Base-by-base conservation (phyloP, 176 grass and related monocot species). In the Elymus sibiricus region DNA sequence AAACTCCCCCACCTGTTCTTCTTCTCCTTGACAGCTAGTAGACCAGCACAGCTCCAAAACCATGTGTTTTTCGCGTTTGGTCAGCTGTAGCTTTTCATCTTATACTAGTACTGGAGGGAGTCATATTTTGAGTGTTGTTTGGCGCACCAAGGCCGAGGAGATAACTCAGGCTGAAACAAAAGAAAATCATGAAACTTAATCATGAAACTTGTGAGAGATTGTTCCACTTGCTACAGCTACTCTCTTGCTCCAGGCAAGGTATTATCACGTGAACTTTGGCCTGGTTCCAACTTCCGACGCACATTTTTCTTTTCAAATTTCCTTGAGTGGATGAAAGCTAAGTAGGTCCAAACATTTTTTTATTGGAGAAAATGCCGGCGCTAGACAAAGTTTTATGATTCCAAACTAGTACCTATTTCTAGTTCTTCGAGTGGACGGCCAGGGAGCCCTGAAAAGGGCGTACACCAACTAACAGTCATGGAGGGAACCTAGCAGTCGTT, bases 21-120 rank as follows among this genome's bases (percentile, higher is more conserved):
- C 22, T 25, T 83, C 68, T 79, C 9, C 37, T 61, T 25, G 59
- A 39, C 76, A 58, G 47, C 38, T 58, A 69, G 63, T 37, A 72
- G 53, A 25, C 43, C 43, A 44, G 43, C 43, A 43, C 11, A 72
- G 58, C 73, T 56, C 51, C 40, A 27, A 79, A 66, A 58, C 7
- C 2, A 79, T 5, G 74, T 79, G 21, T 3, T 74, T 87, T 78
- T 80, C 60, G 58, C 34, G 81, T 91, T 39, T 60, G 85, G 81
- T 91, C 47, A 80, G 81, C 17, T 27, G 68, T 84, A 76, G 59
- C 46, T 68, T 64, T 87, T 84, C 74, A 67, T 29, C 43, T 1
- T 11, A 1, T 13, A 44, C 43, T 44, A 44, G 42, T 43, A 12
- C 42, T 44, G 47, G 72, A 42, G 46, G 46, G 28, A 31, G 70